Evolutionary conservation across 179 eudicot genomes (phyloP).

Genomic region (Spergularia azorica): DNA sequence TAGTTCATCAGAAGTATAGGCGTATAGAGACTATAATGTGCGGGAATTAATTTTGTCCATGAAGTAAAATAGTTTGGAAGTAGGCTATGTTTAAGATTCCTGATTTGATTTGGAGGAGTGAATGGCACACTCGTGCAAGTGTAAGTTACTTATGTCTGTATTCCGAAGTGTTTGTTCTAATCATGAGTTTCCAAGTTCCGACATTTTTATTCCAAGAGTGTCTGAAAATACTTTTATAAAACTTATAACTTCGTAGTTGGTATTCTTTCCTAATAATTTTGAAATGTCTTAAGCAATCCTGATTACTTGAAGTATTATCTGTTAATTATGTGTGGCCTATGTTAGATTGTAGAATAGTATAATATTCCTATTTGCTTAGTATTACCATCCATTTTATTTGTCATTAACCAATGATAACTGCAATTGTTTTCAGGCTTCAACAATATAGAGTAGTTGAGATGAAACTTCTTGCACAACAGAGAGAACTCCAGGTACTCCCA

Average conservation of each 20-base stretch:
- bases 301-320: not conserved
- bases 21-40: not conserved
- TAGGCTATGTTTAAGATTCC: not conserved
- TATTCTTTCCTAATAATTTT: not conserved
- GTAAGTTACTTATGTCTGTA: not conserved
- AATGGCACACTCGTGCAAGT: not conserved
- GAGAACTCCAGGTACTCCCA: constrained; percentile 83
- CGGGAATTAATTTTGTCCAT: not conserved
- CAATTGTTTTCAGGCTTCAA: constrained; percentile 67
- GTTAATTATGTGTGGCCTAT: not conserved
- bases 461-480: constrained; percentile 96
- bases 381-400: not conserved
- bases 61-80: not conserved
- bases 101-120: constrained; percentile 1
- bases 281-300: not conserved
- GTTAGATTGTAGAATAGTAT: not conserved
- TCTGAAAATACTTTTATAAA: too few species aligned
- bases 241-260: too few species aligned
- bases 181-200: not conserved
- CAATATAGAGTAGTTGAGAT: constrained; percentile 88
- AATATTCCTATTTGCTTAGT: not conserved
- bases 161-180: not conserved
- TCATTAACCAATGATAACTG: not conserved
- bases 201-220: not conserved
- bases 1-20: too few species aligned